A percentile compares a stretch with the other conserved stretches of the same genome.
phyloP scores from a whole-genome alignment of 2,329 filamentous ascomycete genomes.

The Verticillium zaregamsianum region DNA sequence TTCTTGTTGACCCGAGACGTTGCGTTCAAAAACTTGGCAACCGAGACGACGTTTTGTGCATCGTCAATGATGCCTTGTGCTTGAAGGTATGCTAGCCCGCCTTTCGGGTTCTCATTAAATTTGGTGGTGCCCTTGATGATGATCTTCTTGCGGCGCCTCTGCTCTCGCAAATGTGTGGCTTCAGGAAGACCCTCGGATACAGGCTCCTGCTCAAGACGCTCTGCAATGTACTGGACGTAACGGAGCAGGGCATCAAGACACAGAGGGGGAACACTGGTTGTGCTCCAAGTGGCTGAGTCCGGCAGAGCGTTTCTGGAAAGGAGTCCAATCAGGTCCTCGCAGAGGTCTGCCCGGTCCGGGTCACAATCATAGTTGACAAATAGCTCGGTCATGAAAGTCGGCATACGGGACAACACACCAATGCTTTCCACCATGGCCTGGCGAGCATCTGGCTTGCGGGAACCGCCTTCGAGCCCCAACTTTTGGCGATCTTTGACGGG shows the following conservation, averaged over 20 bases:
- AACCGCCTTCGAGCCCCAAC: constrained; percentile 85
- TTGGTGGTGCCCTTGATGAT: constrained; percentile 85
- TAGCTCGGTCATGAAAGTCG: constrained; percentile 89
- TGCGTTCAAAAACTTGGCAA: constrained; percentile 83
- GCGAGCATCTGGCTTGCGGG: constrained; percentile 87
- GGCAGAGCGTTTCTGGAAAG: constrained; percentile 89
- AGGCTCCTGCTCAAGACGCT: constrained; percentile 72
- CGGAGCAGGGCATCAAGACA: constrained; percentile 89
- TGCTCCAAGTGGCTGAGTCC: constrained; percentile 98
- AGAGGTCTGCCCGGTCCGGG: constrained; percentile 83
- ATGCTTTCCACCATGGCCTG: constrained; percentile 99
- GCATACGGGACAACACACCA: constrained; percentile 85
- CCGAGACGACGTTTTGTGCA: constrained; percentile 66
- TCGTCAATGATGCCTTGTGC: constrained; percentile 82
- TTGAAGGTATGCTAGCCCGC: constrained; percentile 79
- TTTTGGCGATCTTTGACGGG: constrained; percentile 89
- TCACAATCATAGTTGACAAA: constrained; percentile 99
- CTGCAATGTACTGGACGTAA: constrained; percentile 87
- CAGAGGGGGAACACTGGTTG: constrained; percentile 91
- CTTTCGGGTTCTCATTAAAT: constrained; percentile 94
- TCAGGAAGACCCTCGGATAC: constrained; percentile 63
- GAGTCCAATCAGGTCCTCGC: constrained; percentile 91
- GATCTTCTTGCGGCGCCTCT: constrained; percentile 76
- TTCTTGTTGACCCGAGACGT: constrained; percentile 88
- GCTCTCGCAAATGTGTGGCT: constrained; percentile 48